phyloP scores from a whole-genome alignment of 2,329 filamentous ascomycete species.

The Talaromyces atroroseus region DNA sequence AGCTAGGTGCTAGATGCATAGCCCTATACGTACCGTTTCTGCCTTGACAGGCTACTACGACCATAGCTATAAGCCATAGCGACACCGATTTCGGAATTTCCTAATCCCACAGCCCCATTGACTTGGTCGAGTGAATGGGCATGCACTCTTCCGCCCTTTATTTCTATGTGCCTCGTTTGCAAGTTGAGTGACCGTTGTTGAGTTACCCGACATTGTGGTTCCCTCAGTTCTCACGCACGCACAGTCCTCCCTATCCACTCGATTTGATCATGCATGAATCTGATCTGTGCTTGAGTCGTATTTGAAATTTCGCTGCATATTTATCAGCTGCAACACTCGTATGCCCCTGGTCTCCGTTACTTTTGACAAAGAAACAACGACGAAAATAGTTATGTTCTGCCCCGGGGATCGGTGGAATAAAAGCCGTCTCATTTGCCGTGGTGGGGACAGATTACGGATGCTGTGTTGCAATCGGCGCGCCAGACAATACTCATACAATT shows the following conservation, averaged over 20 bases:
- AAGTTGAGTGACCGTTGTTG: not conserved
- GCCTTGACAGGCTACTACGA: too few relatives aligned
- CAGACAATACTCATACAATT: not conserved
- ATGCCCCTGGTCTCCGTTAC: not conserved
- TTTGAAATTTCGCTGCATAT: not conserved
- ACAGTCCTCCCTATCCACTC: not conserved
- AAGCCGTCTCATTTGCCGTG: conserved; percentile 1
- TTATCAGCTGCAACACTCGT: not conserved
- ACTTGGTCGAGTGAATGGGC: not conserved
- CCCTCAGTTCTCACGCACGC: not conserved
- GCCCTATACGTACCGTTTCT: too few relatives aligned
- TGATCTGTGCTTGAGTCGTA: not conserved
- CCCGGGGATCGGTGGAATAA: not conserved
- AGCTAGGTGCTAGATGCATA: not conserved
- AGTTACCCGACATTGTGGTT: not conserved
- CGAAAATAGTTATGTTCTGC: not conserved
- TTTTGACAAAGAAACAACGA: not conserved
- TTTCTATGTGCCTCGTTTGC: not conserved
- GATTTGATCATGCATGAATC: not conserved
- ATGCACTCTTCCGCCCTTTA: not conserved
- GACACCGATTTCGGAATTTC: too few relatives aligned
- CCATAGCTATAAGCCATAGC: too few relatives aligned
- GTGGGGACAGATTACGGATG: not conserved
- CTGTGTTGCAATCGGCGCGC: not conserved
- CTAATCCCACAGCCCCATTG: too few relatives aligned